Base-by-base conservation (phyloP, 192 early-diverging fungal genomes). In the Gaertneriomyces semiglobifer region DNA sequence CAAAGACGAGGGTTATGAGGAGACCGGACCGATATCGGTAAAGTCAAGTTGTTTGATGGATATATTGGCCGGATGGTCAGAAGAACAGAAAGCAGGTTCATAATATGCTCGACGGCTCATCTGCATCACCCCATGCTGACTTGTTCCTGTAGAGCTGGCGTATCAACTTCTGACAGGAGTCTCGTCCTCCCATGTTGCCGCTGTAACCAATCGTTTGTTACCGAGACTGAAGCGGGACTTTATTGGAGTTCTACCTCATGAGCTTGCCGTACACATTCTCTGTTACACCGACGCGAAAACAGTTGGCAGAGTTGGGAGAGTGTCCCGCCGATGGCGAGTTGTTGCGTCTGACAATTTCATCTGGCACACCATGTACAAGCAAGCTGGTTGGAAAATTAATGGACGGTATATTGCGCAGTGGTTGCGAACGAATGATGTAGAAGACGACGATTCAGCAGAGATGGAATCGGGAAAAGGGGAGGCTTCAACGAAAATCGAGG, bases 221-320 rank as follows among this genome's bases (percentile, higher is more conserved):
- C 84, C 84, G 18, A 62, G 84, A 8, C 66, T 88, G 8, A 76
- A 83, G 44, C 72, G 83, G 51, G 87, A 88, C 60, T 80, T 86
- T 63, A 41, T 88, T 9, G 44, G 67, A 12, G 25, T 7, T 2
- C 81, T 94, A 1, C 92, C 92, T 1, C 79, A 79, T 54, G 92
- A 94, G 68, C 77, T 94, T 14, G 88, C 86, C 4, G 68, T 84
- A 39, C 79, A 84, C 19, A 85, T 93, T 39, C 78, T 92, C 2
- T 19, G 25, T 18, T 70, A 62, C 48, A 57, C 61, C 14, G 70
- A 79, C n/a, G 71, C 82, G 12, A 75, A 85, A n/a, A 78, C 86
- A 8, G 73, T 92, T n/a, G 66, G 74, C 38, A 80, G 79, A 38
- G 85, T 86, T 40, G 75, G 80, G 16, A 72, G 77, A 56, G 86